phyloP scores from a whole-genome alignment of 1,284 basidiomycete species.

The Moesziomyces antarcticus region DNA sequence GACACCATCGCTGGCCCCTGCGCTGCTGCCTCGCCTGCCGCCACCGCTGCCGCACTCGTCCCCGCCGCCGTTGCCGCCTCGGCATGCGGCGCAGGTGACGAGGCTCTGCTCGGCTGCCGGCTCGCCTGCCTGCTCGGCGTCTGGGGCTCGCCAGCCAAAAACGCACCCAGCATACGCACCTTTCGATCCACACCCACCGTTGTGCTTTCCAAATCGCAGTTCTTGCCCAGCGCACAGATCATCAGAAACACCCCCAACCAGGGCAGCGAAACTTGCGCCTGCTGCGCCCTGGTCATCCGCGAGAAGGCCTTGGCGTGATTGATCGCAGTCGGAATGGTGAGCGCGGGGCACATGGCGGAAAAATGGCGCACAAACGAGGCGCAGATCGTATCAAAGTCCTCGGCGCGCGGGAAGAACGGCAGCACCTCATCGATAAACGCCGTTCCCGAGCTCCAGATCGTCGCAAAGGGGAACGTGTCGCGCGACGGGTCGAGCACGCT shows the following conservation, averaged over 20 bases:
- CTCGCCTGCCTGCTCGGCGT: slow-evolving; percentile 20
- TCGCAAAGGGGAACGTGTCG: slow-evolving; percentile 45
- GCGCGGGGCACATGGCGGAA: slow-evolving; percentile 32
- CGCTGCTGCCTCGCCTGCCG: not conserved
- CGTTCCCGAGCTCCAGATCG: slow-evolving; percentile 46
- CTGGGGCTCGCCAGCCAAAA: slow-evolving; percentile 20
- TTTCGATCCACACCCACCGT: slow-evolving; percentile 33
- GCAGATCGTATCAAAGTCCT: slow-evolving; percentile 43
- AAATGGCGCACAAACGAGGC: slow-evolving; percentile 36
- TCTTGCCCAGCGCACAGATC: slow-evolving; percentile 45
- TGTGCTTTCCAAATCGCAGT: slow-evolving; percentile 40
- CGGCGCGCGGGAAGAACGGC: slow-evolving; percentile 35
- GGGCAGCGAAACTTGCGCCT: slow-evolving; percentile 27
- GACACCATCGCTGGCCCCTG: slow-evolving; percentile 36
- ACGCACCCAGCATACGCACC: slow-evolving; percentile 34
- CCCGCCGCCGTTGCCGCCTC: too few relatives aligned
- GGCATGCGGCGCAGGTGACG: slow-evolving; percentile 5
- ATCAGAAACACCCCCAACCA: slow-evolving; percentile 43
- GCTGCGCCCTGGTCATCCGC: slow-evolving; percentile 29
- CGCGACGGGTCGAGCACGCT: slow-evolving; percentile 36
- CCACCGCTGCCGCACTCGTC: too few relatives aligned
- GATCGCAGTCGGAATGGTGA: slow-evolving; percentile 32
- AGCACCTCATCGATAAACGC: slow-evolving; percentile 44
- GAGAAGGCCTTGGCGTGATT: slow-evolving; percentile 32
- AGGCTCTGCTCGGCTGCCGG: slow-evolving; percentile 19